phyloP scores from a whole-genome alignment of 2,329 filamentous ascomycete genomes.

The Paradendryphiella salina region DNA sequence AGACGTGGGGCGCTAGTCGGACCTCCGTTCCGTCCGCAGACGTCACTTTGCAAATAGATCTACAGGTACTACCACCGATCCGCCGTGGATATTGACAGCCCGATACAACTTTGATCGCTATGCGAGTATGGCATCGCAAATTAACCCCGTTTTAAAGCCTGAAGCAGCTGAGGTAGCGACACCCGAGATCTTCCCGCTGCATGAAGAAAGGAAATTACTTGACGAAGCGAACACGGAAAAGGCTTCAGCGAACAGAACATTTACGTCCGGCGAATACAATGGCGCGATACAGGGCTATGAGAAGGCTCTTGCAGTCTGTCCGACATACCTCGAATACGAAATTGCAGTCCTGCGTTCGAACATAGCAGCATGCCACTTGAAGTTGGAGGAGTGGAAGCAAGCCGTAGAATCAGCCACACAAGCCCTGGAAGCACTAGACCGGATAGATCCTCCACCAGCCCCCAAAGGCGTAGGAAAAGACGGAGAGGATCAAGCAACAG shows the following conservation, averaged over 20 bases:
- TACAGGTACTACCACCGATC: slow-evolving; percentile 3
- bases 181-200: slow-evolving; percentile 37
- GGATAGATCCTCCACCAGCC: slow-evolving; percentile 55
- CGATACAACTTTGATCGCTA: background rate
- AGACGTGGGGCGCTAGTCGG: slow-evolving; percentile 16
- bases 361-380: slow-evolving; percentile 84
- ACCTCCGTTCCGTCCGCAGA: slow-evolving; percentile 13
- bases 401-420: slow-evolving; percentile 73
- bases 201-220: slow-evolving; percentile 59
- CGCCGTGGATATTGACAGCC: background rate
- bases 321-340: slow-evolving; percentile 84
- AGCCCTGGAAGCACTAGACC: slow-evolving; percentile 72
- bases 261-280: slow-evolving; percentile 70
- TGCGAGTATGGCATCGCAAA: slow-evolving; percentile 12
- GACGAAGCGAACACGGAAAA: slow-evolving; percentile 74
- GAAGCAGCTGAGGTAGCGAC: slow-evolving; percentile 8
- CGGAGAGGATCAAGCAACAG: slow-evolving; percentile 51
- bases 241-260: slow-evolving; percentile 76
- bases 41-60: slow-evolving; percentile 31
- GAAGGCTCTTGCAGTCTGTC: slow-evolving; percentile 75
- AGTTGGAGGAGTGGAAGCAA: slow-evolving; percentile 82
- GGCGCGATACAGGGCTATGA: slow-evolving; percentile 83
- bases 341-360: slow-evolving; percentile 86
- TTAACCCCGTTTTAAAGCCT: slow-evolving; percentile 5
- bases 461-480: slow-evolving; percentile 44